These are phyloP conservation scores for Lepidium campestre DNA, from an alignment of 441 rosid genomes.

Conservation along the genomic window DNA sequence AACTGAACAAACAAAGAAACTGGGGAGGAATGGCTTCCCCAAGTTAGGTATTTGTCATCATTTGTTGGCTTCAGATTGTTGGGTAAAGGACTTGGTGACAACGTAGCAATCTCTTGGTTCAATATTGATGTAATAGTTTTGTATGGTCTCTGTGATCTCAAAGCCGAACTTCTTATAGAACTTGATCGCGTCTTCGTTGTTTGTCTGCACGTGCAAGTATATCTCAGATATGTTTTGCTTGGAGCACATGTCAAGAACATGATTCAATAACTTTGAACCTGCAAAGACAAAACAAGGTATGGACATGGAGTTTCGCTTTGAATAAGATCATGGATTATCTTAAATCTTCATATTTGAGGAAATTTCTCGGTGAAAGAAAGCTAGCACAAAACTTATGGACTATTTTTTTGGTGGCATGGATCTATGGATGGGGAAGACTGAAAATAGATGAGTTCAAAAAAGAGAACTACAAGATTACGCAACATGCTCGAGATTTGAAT, in stretches of 20 bases:
- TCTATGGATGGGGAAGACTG: neutral
- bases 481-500: neutral
- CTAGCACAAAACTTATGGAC: neutral
- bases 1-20: constrained; percentile 1
- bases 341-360: neutral
- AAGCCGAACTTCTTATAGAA: constrained; percentile 93
- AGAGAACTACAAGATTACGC: neutral
- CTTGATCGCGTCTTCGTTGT: constrained; percentile 87
- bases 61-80: constrained; percentile 45
- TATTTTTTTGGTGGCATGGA: neutral
- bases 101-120: constrained; percentile 82
- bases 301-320: neutral
- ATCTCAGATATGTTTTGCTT: constrained; percentile 70
- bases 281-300: constrained; percentile 23
- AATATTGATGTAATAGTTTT: constrained; percentile 78
- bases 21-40: constrained; percentile 22
- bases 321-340: neutral
- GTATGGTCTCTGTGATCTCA: constrained; percentile 70
- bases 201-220: constrained; percentile 94
- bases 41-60: constrained; percentile 20
- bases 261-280: constrained; percentile 83
- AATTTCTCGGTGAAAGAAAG: neutral
- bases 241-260: constrained; percentile 68
- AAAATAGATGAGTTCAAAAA: neutral
- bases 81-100: constrained; percentile 52